Conservation (phyloP, 2,329 filamentous ascomycete species). For the Phaeomoniella chlamydospora region DNA sequence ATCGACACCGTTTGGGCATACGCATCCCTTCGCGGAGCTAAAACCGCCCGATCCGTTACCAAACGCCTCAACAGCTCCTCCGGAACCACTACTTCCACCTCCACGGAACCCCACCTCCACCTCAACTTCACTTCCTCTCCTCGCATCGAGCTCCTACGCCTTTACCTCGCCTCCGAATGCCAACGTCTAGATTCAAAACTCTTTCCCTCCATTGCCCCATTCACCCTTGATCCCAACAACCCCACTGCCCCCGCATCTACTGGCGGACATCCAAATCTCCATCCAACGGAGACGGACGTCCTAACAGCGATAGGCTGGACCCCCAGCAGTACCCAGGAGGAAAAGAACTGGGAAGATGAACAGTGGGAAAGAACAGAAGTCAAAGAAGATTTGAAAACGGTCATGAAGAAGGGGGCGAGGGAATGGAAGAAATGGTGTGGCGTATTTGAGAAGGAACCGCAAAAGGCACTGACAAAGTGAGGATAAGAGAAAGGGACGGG, state of each 20-base stretch:
- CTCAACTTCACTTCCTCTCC: conserved; percentile 20
- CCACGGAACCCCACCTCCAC: conserved; percentile 17
- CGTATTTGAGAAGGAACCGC: conserved; percentile 20
- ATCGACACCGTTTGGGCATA: conserved; percentile 17
- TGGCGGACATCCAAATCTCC: conserved; percentile 19
- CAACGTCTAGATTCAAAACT: conserved; percentile 19
- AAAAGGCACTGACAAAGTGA: conserved; percentile 23
- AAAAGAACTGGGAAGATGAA: conserved; percentile 28
- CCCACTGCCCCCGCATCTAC: no score
- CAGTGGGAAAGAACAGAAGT: conserved; percentile 26
- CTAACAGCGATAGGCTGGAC: conserved; percentile 29
- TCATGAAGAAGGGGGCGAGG: conserved; percentile 22
- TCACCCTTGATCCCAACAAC: no score
- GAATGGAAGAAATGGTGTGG: conserved; percentile 27
- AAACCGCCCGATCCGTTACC: conserved; percentile 22
- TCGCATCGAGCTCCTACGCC: conserved; percentile 20
- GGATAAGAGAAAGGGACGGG: neutral
- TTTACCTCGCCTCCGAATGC: conserved; percentile 24
- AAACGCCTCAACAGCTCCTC: conserved; percentile 16
- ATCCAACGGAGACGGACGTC: conserved; percentile 13
- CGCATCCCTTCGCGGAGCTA: conserved; percentile 20
- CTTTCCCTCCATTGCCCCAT: conserved; percentile 16
- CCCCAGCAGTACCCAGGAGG: conserved; percentile 14
- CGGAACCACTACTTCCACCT: conserved; percentile 5
- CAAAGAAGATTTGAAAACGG: conserved; percentile 23